Percentiles rank a stretch among this genome's conserved stretches.
phyloP scores from a whole-genome alignment of 805 yeast genomes.

The Candida schatavii region DNA sequence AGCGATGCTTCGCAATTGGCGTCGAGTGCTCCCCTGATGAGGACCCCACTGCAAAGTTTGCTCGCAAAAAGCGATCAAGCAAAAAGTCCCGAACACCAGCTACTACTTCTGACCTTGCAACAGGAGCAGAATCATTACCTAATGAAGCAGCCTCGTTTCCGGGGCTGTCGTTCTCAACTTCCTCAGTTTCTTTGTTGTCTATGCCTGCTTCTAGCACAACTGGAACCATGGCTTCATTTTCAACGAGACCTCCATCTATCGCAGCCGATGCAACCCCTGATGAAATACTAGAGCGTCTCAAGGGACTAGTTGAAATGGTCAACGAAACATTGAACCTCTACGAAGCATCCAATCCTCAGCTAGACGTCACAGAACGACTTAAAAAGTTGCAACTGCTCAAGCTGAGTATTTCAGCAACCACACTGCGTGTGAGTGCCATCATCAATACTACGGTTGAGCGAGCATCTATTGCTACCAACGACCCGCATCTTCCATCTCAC shows the following conservation, averaged over 20 bases:
- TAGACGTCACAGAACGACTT: background rate
- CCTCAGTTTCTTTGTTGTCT: conserved; percentile 11
- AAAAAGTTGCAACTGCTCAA: background rate
- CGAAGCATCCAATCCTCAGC: background rate
- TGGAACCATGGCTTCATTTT: background rate
- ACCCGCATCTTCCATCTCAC: background rate
- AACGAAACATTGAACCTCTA: background rate
- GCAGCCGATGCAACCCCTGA: background rate
- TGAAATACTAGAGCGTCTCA: background rate
- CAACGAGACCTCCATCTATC: background rate
- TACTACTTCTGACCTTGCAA: conserved; percentile 16
- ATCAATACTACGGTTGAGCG: background rate
- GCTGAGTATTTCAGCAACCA: background rate
- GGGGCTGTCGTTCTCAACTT: background rate
- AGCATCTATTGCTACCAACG: background rate
- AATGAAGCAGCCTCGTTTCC: too few relatives aligned
- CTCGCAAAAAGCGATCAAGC: conserved; percentile 29
- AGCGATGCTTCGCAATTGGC: conserved; percentile 42
- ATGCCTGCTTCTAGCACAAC: too few relatives aligned
- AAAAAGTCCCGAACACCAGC: conserved; percentile 15
- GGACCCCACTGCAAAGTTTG: conserved; percentile 48
- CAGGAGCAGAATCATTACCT: too few relatives aligned
- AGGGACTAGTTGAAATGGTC: background rate
- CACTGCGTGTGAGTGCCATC: background rate
- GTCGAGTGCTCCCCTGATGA: conserved; percentile 48